Base-by-base conservation (phyloP, 2,329 filamentous ascomycete species). In the Colletotrichum neosansevieriae region DNA sequence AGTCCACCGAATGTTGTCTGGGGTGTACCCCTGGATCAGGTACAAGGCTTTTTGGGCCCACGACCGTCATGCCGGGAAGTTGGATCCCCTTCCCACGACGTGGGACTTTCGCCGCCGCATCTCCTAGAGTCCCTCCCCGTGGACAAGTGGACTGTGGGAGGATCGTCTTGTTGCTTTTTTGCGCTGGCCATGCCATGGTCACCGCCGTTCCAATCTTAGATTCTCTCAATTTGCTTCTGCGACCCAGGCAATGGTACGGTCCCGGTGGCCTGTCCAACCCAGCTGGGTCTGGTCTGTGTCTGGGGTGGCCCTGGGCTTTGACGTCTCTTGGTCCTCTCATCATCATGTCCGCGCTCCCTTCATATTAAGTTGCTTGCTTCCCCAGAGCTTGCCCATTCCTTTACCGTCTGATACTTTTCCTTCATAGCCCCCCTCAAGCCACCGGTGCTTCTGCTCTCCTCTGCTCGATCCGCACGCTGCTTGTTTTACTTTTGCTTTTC, bases 121-220 rank as follows among this genome's bases (percentile, higher is more conserved):
- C 65, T 68, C 65, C 65, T 58, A 63, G 64, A 70, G 57, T 63
- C 64, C 62, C 59, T 71, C 56, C 68, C 67, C 70, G 65, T 54
- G 62, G 65, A 63, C 69, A 60, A 63, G 45, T 70, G n/a, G n/a
- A n/a, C n/a, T n/a, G n/a, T n/a, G 60, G 61, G 61, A 71, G 69
- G 63, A 72, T 72, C 69, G 67, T 70, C 70, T 72, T 61, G 63
- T 69, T 70, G 56, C 58, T 71, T 71, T 71, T 68, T 69, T 59
- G 62, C 59, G 71, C 64, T 71, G 59, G 59, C 50, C 69, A 66
- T 66, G 51, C 50, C 57, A 67, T 67, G 65, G 71, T 72, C 71
- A 72, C 71, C 71, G 71, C 71, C 63, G 65, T 72, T 72, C 71
- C 66, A 72, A 71, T 70, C 71, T 72, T 67, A 70, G 58, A 67